Evolutionary conservation across 2,329 filamentous ascomycete species (phyloP).

Genomic region (Aspergillus thermomutatus): DNA sequence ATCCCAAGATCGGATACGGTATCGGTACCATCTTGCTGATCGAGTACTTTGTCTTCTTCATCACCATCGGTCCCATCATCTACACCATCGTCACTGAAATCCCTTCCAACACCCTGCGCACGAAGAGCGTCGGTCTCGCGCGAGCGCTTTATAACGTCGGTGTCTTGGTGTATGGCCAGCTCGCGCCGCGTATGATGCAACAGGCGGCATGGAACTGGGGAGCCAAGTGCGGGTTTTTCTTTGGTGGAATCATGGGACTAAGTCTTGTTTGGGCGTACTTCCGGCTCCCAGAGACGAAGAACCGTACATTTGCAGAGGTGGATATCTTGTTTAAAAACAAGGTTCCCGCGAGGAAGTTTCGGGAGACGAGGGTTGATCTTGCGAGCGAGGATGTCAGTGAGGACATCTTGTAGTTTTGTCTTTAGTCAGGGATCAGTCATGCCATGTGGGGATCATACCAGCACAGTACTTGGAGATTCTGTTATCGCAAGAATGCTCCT

Average conservation of each 20-base stretch:
- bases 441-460: too few relatives aligned
- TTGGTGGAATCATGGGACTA: constrained; percentile 1
- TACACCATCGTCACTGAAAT: constrained; percentile 53
- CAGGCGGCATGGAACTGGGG: constrained; percentile 3
- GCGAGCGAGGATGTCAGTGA: too few relatives aligned
- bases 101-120: constrained; percentile 50
- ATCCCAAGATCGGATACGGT: constrained; percentile 34
- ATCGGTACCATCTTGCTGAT: constrained; percentile 43
- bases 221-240: constrained; percentile 10
- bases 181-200: too few relatives aligned
- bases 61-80: constrained; percentile 52
- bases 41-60: constrained; percentile 54
- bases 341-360: not conserved
- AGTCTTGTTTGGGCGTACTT: constrained; percentile 5
- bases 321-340: constrained; percentile 8
- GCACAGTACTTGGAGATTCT: too few relatives aligned
- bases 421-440: too few relatives aligned
- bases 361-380: too few relatives aligned
- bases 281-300: constrained; percentile 9
- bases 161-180: too few relatives aligned
- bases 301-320: constrained; percentile 11
- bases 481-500: too few relatives aligned
- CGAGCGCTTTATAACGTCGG: constrained; percentile 48
- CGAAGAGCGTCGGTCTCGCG: constrained; percentile 54
- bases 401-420: too few relatives aligned